Conservation (phyloP, 1,284 basidiomycete species). For the Rhodofomes roseus region DNA sequence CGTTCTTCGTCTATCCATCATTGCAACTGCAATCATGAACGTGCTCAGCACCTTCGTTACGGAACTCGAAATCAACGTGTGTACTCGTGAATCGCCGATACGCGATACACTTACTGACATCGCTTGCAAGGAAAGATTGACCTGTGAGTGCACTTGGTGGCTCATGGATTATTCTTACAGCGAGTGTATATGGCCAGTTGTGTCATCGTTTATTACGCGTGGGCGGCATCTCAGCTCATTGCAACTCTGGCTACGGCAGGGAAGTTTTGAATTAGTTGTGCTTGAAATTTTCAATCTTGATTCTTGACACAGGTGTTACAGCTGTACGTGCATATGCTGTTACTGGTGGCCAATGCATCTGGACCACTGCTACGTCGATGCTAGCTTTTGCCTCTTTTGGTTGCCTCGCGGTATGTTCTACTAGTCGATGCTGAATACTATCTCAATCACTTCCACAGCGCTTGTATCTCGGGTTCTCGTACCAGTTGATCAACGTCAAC, state of each 20-base stretch:
- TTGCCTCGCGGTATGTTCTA: background rate
- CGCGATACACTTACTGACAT: too few species aligned
- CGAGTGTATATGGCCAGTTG: too few species aligned
- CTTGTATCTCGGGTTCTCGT: too few species aligned
- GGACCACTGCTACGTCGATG: background rate
- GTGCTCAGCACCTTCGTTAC: background rate
- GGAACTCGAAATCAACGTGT: background rate
- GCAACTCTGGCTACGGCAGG: background rate
- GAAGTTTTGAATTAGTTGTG: background rate
- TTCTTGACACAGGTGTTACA: background rate
- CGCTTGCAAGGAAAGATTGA: too few species aligned
- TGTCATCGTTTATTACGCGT: too few species aligned
- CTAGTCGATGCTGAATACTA: too few species aligned
- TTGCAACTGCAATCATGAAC: background rate
- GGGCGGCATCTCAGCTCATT: background rate
- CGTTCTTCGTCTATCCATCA: background rate
- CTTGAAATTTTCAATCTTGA: background rate
- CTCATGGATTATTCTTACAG: too few species aligned
- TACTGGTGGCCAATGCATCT: background rate
- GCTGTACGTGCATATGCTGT: background rate
- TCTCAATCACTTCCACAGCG: too few species aligned
- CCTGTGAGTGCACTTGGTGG: too few species aligned
- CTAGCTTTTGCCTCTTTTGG: background rate
- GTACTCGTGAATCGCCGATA: too few species aligned
- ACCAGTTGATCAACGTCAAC: too few species aligned